Percentiles rank a stretch among this genome's conserved stretches.
phyloP scores from a whole-genome alignment of 139 green algal species.

The Chlamydomonas sphaeroides region DNA sequence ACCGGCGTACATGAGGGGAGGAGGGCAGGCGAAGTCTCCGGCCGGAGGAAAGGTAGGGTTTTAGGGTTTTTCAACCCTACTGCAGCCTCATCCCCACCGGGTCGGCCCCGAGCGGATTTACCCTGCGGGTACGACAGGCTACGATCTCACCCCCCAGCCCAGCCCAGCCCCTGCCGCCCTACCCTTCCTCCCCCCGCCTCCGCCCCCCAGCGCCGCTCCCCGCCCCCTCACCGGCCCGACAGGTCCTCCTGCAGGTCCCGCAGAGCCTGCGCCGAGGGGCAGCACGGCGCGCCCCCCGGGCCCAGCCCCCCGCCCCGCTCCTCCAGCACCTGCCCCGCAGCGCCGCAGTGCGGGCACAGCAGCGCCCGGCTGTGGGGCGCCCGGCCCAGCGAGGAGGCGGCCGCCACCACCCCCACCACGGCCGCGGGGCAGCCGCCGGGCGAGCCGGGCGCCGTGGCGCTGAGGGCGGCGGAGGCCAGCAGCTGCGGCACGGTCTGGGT shows the following conservation, averaged over 20 bases:
- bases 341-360: conserved; percentile 17
- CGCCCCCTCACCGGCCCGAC: conserved; percentile 12
- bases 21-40: no score
- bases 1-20: no score
- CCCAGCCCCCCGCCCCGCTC: not conserved
- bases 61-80: no score
- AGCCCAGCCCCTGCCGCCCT: not conserved
- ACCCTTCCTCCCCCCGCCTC: no score
- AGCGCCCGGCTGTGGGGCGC: conserved; percentile 13
- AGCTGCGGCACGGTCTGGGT: conserved; percentile 10
- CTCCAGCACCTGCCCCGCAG: not conserved
- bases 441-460: not conserved
- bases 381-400: not conserved
- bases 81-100: no score
- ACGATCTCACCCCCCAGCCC: no score
- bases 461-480: not conserved
- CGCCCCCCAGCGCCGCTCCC: no score
- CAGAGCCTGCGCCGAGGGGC: not conserved
- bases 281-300: not conserved
- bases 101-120: no score
- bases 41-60: no score
- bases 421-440: conserved; percentile 23
- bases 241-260: conserved; percentile 19
- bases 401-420: conserved; percentile 9
- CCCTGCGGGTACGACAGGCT: no score